These are phyloP conservation scores for Babesia gibsoni DNA, from an alignment of 169 alveolate species.

Conservation along the genomic window DNA sequence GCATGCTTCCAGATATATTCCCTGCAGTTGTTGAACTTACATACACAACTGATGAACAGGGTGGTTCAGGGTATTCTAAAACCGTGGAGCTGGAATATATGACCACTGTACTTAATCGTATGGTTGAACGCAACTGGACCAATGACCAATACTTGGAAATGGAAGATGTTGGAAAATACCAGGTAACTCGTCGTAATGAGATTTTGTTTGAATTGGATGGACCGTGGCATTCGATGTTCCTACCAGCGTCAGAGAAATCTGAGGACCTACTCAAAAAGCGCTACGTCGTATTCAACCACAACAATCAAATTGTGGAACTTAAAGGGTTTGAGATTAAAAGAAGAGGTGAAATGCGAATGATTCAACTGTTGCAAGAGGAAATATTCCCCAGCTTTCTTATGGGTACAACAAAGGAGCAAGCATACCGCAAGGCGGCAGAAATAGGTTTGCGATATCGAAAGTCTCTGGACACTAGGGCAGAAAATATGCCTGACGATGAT, in stretches of 20 bases:
- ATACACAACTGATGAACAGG: constrained; percentile 44
- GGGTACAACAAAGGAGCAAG: constrained; percentile 91
- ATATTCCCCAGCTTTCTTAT: constrained; percentile 91
- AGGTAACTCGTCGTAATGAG: constrained; percentile 89
- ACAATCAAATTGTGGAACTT: constrained; percentile 91
- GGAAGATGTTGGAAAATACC: constrained; percentile 71
- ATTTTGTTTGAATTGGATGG: constrained; percentile 99
- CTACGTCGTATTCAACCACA: constrained; percentile 91
- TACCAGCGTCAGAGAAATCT: constrained; percentile 97
- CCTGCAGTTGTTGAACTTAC: constrained; percentile 80
- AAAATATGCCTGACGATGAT: constrained; percentile 87
- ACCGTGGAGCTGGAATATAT: constrained; percentile 84
- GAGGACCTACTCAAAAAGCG: constrained; percentile 93
- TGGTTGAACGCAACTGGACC: constrained; percentile 92
- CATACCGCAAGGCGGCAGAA: constrained; percentile 91
- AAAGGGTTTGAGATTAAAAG: constrained; percentile 97
- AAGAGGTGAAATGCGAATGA: constrained; percentile 97
- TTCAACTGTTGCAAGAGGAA: constrained; percentile 95
- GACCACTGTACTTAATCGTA: constrained; percentile 90
- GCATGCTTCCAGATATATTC: constrained; percentile 93
- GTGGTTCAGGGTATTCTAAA: constrained; percentile 9
- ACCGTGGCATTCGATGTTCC: constrained; percentile 96
- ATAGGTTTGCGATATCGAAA: constrained; percentile 91
- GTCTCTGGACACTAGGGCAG: constrained; percentile 87
- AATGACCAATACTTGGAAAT: constrained; percentile 91